A percentile compares a stretch with the other conserved stretches of the same genome.
Conservation (phyloP, 768 basidiomycete genomes). For the Suillus fuscotomentosus region DNA sequence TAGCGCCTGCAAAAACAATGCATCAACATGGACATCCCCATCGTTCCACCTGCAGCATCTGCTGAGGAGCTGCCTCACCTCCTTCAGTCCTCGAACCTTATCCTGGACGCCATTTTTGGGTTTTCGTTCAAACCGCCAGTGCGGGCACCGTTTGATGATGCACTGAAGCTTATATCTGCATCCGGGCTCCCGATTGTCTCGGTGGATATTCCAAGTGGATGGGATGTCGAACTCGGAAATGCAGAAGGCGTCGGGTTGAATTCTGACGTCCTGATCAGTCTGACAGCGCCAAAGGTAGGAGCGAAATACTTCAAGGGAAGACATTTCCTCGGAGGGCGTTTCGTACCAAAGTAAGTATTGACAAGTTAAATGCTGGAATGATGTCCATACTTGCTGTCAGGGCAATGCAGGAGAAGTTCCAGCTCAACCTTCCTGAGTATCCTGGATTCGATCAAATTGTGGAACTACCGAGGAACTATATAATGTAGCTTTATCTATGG, state of each 20-base stretch:
- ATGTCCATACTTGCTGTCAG: constrained; percentile 36
- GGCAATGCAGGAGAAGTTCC: constrained; percentile 65
- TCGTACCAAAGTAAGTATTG: constrained; percentile 75
- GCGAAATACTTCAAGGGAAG: constrained; percentile 72
- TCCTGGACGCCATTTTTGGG: constrained; percentile 96
- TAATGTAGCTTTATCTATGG: not conserved
- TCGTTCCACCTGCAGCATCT: constrained; percentile 53
- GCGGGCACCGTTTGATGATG: constrained; percentile 81
- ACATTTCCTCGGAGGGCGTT: constrained; percentile 94
- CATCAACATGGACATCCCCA: constrained; percentile 81
- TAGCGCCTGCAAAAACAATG: constrained; percentile 86
- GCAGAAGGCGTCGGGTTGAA: constrained; percentile 54
- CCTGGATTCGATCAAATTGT: constrained; percentile 82
- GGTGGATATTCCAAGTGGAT: constrained; percentile 96
- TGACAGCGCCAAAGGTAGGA: constrained; percentile 95
- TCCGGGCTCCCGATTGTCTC: constrained; percentile 82
- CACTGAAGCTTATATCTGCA: constrained; percentile 61
- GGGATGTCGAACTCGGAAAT: constrained; percentile 87
- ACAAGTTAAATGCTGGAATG: not conserved
- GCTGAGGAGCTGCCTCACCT: constrained; percentile 45
- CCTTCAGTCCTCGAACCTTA: constrained; percentile 66
- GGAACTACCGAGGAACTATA: constrained; percentile 46
- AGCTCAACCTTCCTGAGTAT: constrained; percentile 81
- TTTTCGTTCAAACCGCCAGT: constrained; percentile 95
- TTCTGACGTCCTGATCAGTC: constrained; percentile 80